Percentiles rank a stretch among this genome's conserved stretches.
These are phyloP conservation scores for Plasmodium coatneyi DNA, from an alignment of 169 alveolate species.

Conservation along the genomic window DNA sequence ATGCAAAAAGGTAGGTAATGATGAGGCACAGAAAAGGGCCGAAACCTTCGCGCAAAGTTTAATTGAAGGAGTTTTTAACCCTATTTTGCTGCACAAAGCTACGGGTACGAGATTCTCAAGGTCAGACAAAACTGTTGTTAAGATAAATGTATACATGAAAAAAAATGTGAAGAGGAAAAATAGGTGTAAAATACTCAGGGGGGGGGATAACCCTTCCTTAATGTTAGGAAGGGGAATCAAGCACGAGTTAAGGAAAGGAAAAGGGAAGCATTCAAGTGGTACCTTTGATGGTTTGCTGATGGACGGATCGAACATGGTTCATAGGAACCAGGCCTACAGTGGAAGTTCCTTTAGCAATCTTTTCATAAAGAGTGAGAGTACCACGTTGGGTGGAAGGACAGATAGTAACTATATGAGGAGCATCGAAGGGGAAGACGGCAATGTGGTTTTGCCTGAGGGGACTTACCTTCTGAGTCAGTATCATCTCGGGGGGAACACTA, in stretches of 20 bases:
- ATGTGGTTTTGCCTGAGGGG: background rate
- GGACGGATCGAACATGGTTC: background rate
- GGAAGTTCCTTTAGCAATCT: background rate
- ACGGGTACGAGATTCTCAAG: conserved; percentile 83
- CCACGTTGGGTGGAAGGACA: background rate
- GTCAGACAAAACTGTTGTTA: conserved; percentile 63
- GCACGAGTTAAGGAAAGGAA: background rate
- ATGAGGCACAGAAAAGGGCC: conserved; percentile 85
- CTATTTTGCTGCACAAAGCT: conserved; percentile 85
- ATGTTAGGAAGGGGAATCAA: background rate
- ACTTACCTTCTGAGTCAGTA: background rate
- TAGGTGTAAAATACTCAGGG: background rate
- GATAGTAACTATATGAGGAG: background rate
- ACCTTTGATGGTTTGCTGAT: background rate
- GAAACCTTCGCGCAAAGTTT: conserved; percentile 85
- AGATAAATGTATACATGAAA: conserved; percentile 61
- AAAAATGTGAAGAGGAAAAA: conserved; percentile 26
- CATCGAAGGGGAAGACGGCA: background rate
- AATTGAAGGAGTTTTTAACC: conserved; percentile 83
- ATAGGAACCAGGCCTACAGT: background rate
- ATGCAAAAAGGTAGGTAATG: conserved; percentile 86
- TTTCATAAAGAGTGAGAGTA: background rate
- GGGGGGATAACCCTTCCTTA: background rate
- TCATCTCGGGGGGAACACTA: background rate
- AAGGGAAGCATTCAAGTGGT: background rate